Evolutionary conservation across 495 filamentous ascomycete genomes (phyloP).

Genomic region (Aspergillus cristatus): DNA sequence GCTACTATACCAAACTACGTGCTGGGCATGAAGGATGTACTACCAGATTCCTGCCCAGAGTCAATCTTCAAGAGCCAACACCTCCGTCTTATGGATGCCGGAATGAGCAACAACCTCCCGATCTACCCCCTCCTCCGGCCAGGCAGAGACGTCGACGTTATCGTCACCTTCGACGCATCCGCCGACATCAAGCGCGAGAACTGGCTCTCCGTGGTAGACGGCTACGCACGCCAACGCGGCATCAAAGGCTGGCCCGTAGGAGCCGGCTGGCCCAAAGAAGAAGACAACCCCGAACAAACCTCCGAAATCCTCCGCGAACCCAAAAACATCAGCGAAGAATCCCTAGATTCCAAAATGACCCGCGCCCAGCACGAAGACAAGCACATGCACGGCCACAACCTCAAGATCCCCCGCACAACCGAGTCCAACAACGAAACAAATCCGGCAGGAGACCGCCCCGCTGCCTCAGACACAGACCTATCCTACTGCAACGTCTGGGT

Average conservation of each 20-base stretch:
- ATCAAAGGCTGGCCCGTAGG: conserved; percentile 92
- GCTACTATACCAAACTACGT: conserved; percentile 81
- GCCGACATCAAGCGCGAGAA: conserved; percentile 81
- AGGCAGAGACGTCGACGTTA: conserved; percentile 77
- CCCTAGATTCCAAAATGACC: conserved; percentile 54
- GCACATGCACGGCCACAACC: conserved; percentile 10
- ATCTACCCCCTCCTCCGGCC: conserved; percentile 88
- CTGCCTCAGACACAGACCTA: conserved; percentile 45
- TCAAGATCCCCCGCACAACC: not conserved
- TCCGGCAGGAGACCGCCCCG: not conserved
- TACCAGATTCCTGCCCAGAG: conserved; percentile 66
- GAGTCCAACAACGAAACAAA: conserved; percentile 5
- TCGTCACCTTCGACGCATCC: conserved; percentile 83
- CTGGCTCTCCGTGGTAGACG: conserved; percentile 87
- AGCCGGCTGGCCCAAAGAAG: conserved; percentile 72
- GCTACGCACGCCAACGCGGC: conserved; percentile 78
- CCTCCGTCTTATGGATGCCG: conserved; percentile 89
- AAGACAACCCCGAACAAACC: conserved; percentile 39
- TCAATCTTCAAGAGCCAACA: conserved; percentile 59
- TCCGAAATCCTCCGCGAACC: conserved; percentile 56
- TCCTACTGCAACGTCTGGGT: conserved; percentile 95
- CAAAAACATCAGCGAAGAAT: conserved; percentile 47
- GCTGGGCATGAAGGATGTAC: conserved; percentile 62
- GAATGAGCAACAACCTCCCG: conserved; percentile 96
- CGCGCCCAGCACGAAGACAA: conserved; percentile 48